Base-by-base conservation (phyloP, 495 filamentous ascomycete genomes). In the Neurospora pannonica region DNA sequence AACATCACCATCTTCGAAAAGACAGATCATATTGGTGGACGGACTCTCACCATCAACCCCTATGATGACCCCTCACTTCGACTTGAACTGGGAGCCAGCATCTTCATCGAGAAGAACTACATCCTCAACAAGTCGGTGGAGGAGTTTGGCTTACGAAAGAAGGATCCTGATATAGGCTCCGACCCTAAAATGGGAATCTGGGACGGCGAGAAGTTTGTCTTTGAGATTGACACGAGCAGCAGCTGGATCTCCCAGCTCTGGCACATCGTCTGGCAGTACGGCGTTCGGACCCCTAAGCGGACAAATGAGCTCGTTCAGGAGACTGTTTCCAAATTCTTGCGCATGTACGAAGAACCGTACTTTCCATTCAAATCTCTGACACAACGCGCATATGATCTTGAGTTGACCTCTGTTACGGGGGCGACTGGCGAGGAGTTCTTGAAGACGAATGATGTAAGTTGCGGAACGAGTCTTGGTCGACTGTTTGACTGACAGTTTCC, bases 1-100 rank as follows among this genome's bases (percentile, higher is more conserved):
- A 90, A 96, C 75, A 91, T 98, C 79, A 98, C 94, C 17, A 86
- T 99, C 70, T 98, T 93, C 79, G 97, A 98, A 79, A 92, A 92
- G 62, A 89, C 88, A 21, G 83, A 86, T 36, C 93, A 92, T 79
- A 86, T 98, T 38, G 97, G 96, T 3, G 96, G 96, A 36, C 92
- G 96, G 15, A 93, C 93, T 34, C 96, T 94, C 8, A 98, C 96
- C 24, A 91, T 98, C 40, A 87, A 97, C 79, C 92, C 90, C 0
- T 94, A 92, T 75, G 89, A 89, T 75, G 86, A 96, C 77, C 86
- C 91, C 5, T 78, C 85, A 0, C 82, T 89, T 67, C 93, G 93
- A 7, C 88, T 97, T 69, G 96, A 99, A 76, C 87, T 98, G 1
- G 96, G 96, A 10, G 97, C 92, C 42, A 94, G 90, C 38, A 97